Evolutionary conservation across 1,284 basidiomycete species (phyloP), one percentile per base, ranked within the genome.

Genomic region (Pyrrhoderma lamaoense): DNA sequence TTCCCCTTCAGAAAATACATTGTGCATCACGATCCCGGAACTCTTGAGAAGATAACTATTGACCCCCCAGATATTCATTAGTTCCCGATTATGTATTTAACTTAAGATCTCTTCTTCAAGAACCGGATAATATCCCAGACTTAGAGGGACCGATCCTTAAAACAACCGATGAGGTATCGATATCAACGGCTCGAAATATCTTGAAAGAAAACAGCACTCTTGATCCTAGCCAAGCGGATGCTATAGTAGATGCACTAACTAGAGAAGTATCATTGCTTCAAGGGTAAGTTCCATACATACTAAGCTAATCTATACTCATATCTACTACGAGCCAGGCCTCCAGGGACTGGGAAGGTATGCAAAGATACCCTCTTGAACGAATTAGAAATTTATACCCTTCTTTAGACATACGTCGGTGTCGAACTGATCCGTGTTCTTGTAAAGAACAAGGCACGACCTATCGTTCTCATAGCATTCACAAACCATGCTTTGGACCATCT

Each of bases 401-500:
- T 52, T 18, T 54, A 82, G 79, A 83, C 78, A 45, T 86, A 72
- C 58, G 81, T 80, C 0, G 85, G 83, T 0, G 72, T 82, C 2
- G 77, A 86, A 59, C 67, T 88, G 1, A 63, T 88, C 8, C 73
- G 80, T 0, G 75, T 85, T 7, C 68, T 88, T n/a, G 58, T 82
- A 9, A 63, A 64, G 7, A 82, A 76, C 57, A 58, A 64, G 0
- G 60, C 75, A 25, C 66, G 68, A 0, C 82, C 79, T 0, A 78
- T 87, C 49, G 67, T 85, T 13, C 69, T 87, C 68, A 81, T 88
- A 42, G 81, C 82, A 0, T 84, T 79, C 63, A 88, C 85, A 0
- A 88, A 89, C 58, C 86, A 89, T 54, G 83, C 85, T 0, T 69
- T 88, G 0, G 85, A 89, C 54, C 81, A 87, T 54, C 74, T 87